Base-by-base conservation (phyloP, 192 early-diverging fungal species). In the Podochytrium sp. region DNA sequence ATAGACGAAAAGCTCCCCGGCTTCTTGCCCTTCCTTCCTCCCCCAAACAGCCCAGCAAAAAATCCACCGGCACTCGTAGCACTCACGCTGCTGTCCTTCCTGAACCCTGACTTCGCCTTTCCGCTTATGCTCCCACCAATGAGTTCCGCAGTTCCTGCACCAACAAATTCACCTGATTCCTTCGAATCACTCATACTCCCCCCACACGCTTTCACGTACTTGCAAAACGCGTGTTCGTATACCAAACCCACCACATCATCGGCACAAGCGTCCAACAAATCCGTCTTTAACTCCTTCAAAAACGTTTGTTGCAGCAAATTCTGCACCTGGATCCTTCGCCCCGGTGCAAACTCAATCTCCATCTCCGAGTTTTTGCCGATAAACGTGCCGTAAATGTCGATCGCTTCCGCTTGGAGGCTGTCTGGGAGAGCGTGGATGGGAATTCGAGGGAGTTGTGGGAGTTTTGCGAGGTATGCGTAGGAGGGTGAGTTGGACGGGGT, bases 221-320 rank as follows among this genome's bases (percentile, higher is more conserved):
- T 33, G 29, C 66, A 51, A 69, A 69, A 69, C 29, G 23, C 49
- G 34, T 69, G 35, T 2, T 55, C 66, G 33, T 35, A 69, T 27
- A 69, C 20, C 47, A 23, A 10, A 12, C 55, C 33, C 6, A 69
- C 12, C 16, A 51, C 47, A 55, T 69, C 66, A 32, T 51, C 66
- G 5, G 66, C 53, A 38, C 66, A 69, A n/a, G 23, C 66, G 33
- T 69, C 66, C 47, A 69, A 33, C 47, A 69, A 34, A 23, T 69
- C 66, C 14, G 33, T 69, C n/a, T 56, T 20, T 5, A 69, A 25
- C 1, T 47, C 50, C n/a, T 51, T 32, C 27, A 39, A 55, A 56
- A 56, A 56, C 7, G 52, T 51, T 40, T 56, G 49, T 41, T 69
- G 66, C n/a, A 69, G 51, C 18, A 51, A 47, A 3, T 16, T 38